phyloP scores from a whole-genome alignment of 345 rosid genomes.

The Punica granatum region DNA sequence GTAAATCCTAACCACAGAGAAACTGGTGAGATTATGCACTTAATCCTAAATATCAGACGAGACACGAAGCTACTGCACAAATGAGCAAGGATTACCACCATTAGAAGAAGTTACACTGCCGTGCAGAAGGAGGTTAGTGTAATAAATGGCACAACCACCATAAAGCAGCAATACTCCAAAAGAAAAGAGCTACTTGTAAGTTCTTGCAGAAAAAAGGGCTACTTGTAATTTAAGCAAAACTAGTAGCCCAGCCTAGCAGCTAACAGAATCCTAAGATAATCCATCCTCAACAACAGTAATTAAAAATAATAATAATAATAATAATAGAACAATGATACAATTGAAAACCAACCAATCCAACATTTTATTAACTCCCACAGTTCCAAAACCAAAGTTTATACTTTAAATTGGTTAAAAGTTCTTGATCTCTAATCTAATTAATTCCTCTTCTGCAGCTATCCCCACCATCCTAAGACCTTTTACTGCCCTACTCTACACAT shows the following conservation, averaged over 20 bases:
- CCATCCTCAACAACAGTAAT: too few relatives aligned
- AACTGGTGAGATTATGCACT: neutral
- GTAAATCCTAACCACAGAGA: neutral
- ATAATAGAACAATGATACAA: too few relatives aligned
- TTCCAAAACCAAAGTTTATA: neutral
- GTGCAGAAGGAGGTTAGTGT: neutral
- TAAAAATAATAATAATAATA: too few relatives aligned
- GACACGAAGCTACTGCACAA: neutral
- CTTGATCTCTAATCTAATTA: neutral
- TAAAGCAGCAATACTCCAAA: neutral
- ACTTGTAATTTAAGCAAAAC: too few relatives aligned
- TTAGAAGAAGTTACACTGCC: neutral
- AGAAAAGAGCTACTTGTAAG: neutral
- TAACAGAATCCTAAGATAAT: too few relatives aligned
- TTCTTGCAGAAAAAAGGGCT: neutral
- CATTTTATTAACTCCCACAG: neutral
- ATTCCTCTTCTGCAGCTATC: neutral
- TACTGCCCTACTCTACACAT: neutral
- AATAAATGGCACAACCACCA: neutral
- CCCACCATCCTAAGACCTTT: neutral
- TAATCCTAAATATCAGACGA: neutral
- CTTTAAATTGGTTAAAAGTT: neutral
- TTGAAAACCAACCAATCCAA: too few relatives aligned
- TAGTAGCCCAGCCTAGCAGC: too few relatives aligned
- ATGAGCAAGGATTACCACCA: neutral